Conservation (phyloP, 371 early-diverging fungal genomes). For the Catenaria anguillulae region DNA sequence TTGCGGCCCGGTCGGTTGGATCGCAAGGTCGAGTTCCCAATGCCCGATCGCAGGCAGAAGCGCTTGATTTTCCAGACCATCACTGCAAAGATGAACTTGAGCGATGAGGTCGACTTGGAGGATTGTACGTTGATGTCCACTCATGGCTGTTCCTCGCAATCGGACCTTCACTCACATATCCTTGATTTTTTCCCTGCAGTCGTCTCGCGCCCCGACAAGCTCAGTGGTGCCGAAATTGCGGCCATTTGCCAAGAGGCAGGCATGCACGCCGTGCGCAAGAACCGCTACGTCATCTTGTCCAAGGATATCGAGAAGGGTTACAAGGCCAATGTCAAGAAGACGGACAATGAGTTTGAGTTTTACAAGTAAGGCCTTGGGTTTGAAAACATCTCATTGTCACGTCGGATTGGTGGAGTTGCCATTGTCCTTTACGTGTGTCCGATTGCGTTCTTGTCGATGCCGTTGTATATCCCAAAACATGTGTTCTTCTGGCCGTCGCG, state of each 20-base stretch:
- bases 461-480: no score
- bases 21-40: constrained; percentile 99
- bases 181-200: no score
- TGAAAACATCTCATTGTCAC: no score
- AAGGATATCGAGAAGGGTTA: constrained; percentile 98
- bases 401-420: no score
- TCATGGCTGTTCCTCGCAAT: no score
- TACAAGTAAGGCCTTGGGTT: constrained; percentile 50
- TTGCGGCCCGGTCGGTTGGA: constrained; percentile 98
- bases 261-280: constrained; percentile 96
- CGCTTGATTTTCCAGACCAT: constrained; percentile 96
- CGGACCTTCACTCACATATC: no score
- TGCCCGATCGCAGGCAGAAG: constrained; percentile 98
- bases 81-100: constrained; percentile 96
- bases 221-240: constrained; percentile 98
- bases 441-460: no score
- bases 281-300: constrained; percentile 93
- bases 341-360: constrained; percentile 88
- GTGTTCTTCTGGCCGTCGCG: no score
- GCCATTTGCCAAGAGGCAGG: constrained; percentile 99
- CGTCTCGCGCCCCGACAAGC: constrained; percentile 94
- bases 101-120: constrained; percentile 97
- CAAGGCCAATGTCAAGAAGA: constrained; percentile 90
- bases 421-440: no score
- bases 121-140: constrained; percentile 66